Percentiles rank a stretch among this genome's conserved stretches.
phyloP scores from a whole-genome alignment of 2,329 filamentous ascomycete species.

The Thielaviopsis punctulata region DNA sequence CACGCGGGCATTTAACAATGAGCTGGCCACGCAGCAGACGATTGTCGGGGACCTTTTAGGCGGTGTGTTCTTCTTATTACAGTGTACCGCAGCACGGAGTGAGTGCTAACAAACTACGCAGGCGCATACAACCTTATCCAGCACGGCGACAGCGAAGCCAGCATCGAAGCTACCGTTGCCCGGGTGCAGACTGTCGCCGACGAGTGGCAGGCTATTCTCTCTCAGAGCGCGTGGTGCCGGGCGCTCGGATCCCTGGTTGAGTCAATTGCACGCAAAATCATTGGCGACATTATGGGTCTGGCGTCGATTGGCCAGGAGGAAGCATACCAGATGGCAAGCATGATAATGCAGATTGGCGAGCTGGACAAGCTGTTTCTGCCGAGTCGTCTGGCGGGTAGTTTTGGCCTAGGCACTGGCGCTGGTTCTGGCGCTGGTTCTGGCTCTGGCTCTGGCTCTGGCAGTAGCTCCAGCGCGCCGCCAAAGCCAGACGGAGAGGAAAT shows the following conservation, averaged over 20 bases:
- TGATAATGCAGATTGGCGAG: constrained; percentile 39
- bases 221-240: constrained; percentile 44
- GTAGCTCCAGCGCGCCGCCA: background rate
- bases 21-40: constrained; percentile 43
- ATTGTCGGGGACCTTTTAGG: constrained; percentile 44
- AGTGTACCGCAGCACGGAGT: background rate
- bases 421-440: too few species aligned
- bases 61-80: constrained; percentile 18
- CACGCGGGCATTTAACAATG: constrained; percentile 41
- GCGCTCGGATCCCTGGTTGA: constrained; percentile 44
- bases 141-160: constrained; percentile 34
- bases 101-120: constrained; percentile 10
- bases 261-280: constrained; percentile 39
- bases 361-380: constrained; percentile 44
- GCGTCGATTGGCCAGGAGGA: constrained; percentile 45
- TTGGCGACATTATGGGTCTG: constrained; percentile 44
- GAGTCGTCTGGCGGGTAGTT: constrained; percentile 21
- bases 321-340: constrained; percentile 40
- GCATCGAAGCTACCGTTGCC: constrained; percentile 34
- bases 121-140: constrained; percentile 42
- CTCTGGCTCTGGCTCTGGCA: too few species aligned
- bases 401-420: too few species aligned
- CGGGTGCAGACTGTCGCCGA: constrained; percentile 36
- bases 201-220: constrained; percentile 40
- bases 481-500: constrained; percentile 22